Base-by-base conservation (phyloP, 495 filamentous ascomycete genomes). In the Penicillium cataractarum region DNA sequence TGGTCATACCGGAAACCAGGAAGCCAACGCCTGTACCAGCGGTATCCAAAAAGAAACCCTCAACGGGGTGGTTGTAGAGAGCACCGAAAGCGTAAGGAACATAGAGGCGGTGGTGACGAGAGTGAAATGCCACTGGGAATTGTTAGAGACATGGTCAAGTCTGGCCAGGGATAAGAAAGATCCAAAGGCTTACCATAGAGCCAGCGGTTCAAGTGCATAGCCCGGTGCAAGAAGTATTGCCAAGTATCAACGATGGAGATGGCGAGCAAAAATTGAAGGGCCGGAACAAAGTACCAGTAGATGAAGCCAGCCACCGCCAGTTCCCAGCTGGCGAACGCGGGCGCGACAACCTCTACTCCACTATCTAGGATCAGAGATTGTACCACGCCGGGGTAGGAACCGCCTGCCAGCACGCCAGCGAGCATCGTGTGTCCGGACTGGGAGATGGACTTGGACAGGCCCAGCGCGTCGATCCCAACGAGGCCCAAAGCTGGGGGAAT, bases 81-180 rank as follows among this genome's bases (percentile, higher is more conserved):
- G 95, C 95, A 58, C 95, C 95, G 75, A 93, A 99, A 17, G 95
- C 95, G 77, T 97, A 99, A 17, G 95, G 95, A 17, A 97, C 93
- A 72, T 97, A 97, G 29, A 99, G 88, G 19, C 92, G 87, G 80
- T 99, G 95, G 76, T 99, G 95, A 19, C 92, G 87, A 37, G 93
- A 92, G 77, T 99, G 94, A 80, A 97, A 95, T 33, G 88, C 88
- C 58, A 86, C 91, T 95, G 50, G 35, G 24, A 24, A 48, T 57
- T 35, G 37, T 33, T 40, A 39, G 32, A 54, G 17, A 42, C 31
- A 24, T 8, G 24, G 8, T 19, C 0, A n/a, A 31, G 3, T n/a
- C 15, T 21, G 4, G 2, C n/a, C 6, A 12, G 3, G 29, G 15
- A 27, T 21, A 33, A 54, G n/a, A 10, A 2, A 4, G 10, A n/a